Evolutionary conservation across 2,329 filamentous ascomycete species (phyloP).

Genomic region (Colletotrichum sublineola): DNA sequence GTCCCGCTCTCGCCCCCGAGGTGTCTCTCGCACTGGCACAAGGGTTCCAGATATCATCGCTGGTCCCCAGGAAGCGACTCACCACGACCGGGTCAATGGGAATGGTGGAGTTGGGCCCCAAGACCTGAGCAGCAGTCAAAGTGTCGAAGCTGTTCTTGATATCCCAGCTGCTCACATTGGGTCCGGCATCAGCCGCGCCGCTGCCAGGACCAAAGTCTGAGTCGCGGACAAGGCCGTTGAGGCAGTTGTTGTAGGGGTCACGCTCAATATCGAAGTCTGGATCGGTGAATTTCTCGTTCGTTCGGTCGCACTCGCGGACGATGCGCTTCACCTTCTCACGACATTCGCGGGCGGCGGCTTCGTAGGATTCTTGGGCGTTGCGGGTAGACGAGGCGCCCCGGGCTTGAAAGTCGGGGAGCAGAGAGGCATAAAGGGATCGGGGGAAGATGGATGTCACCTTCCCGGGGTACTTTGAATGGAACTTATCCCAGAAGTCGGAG

Average conservation of each 20-base stretch:
- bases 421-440: conserved; percentile 53
- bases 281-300: conserved; percentile 61
- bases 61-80: conserved; percentile 40
- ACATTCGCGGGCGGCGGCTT: conserved; percentile 56
- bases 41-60: conserved; percentile 17
- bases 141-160: conserved; percentile 46
- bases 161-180: conserved; percentile 43
- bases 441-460: conserved; percentile 62
- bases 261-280: conserved; percentile 59
- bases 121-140: conserved; percentile 43
- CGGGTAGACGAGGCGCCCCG: conserved; percentile 60
- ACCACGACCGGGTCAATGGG: conserved; percentile 44
- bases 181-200: conserved; percentile 18
- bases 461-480: conserved; percentile 56
- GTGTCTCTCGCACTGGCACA: conserved; percentile 1
- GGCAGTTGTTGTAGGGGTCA: conserved; percentile 54
- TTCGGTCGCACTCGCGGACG: conserved; percentile 58
- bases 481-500: conserved; percentile 58
- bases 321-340: conserved; percentile 56
- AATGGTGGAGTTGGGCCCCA: conserved; percentile 43
- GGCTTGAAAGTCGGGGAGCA: conserved; percentile 47
- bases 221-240: conserved; percentile 49
- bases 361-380: conserved; percentile 60
- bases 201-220: conserved; percentile 8
- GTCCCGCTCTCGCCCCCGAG: neutral